Evolutionary conservation across 352 stramenopile species (phyloP).

Genomic region (Phytopythium chamaehyphon): DNA sequence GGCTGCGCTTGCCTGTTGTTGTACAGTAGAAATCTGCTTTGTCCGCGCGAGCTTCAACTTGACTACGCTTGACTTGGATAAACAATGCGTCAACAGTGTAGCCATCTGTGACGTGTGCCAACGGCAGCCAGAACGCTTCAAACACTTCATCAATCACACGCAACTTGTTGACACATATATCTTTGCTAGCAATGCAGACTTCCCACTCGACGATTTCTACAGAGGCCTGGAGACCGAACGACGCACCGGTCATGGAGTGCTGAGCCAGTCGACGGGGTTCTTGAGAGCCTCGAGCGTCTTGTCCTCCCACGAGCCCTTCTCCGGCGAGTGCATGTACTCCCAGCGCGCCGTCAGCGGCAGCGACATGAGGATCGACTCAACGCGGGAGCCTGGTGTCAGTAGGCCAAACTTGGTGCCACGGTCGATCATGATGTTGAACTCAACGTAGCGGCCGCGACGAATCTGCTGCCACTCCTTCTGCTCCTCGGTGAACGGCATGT

Average conservation of each 20-base stretch:
- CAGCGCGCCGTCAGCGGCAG: constrained; percentile 95
- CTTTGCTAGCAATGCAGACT: no score
- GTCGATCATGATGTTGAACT: constrained; percentile 99
- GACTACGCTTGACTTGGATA: no score
- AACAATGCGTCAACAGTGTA: no score
- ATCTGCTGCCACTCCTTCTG: constrained; percentile 99
- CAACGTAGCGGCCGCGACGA: constrained; percentile 94
- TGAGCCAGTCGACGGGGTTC: constrained; percentile 93
- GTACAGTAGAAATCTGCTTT: no score
- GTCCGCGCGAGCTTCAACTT: no score
- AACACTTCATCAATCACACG: no score
- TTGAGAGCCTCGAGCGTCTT: constrained; percentile 93
- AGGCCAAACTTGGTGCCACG: constrained; percentile 98
- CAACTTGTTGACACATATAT: no score
- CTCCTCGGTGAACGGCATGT: constrained; percentile 93
- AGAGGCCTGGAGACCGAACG: no score
- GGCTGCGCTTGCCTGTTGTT: no score
- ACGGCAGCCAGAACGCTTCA: no score
- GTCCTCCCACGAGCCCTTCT: constrained; percentile 88
- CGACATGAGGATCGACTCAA: constrained; percentile 99
- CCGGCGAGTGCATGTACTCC: constrained; percentile 93
- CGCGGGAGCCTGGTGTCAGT: constrained; percentile 93
- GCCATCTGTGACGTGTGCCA: no score
- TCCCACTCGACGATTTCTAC: no score
- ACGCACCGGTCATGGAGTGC: constrained; percentile 21